phyloP scores from a whole-genome alignment of 2,329 filamentous ascomycete genomes.

The Aspergillus sp. region DNA sequence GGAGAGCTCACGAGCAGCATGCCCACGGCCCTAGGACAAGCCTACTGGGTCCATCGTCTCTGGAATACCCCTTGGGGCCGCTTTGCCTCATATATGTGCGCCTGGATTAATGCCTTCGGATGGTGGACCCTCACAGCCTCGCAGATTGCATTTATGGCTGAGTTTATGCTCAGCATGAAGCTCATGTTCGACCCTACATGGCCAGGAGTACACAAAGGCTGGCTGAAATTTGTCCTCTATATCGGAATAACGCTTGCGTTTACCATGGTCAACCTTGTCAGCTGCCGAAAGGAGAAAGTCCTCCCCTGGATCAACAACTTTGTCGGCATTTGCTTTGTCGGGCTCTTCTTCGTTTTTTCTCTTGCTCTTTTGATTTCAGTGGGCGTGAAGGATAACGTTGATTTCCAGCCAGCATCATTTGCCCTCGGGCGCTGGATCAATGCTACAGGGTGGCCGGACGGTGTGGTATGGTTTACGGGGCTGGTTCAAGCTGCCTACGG shows the following conservation, averaged over 20 bases:
- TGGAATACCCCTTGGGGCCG: slow-evolving; percentile 34
- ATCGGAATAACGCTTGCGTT: slow-evolving; percentile 40
- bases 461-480: slow-evolving; percentile 49
- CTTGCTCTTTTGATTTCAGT: slow-evolving; percentile 46
- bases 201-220: slow-evolving; percentile 37
- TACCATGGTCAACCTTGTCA: slow-evolving; percentile 43
- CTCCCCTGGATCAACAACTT: slow-evolving; percentile 49
- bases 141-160: slow-evolving; percentile 49
- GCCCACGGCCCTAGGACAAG: slow-evolving; percentile 53
- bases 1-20: slow-evolving; percentile 50
- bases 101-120: slow-evolving; percentile 52
- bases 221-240: slow-evolving; percentile 49
- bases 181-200: slow-evolving; percentile 43
- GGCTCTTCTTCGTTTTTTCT: slow-evolving; percentile 44
- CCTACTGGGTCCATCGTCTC: slow-evolving; percentile 46
- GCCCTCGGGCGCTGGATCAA: slow-evolving; percentile 47
- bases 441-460: slow-evolving; percentile 44
- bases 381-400: slow-evolving; percentile 35
- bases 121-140: slow-evolving; percentile 51
- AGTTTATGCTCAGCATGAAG: slow-evolving; percentile 49
- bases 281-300: slow-evolving; percentile 41
- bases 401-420: slow-evolving; percentile 43
- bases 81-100: slow-evolving; percentile 48
- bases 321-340: slow-evolving; percentile 45
- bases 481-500: slow-evolving; percentile 50